Base-by-base conservation (phyloP, 495 filamentous ascomycete species). In the Glarea lozoyensis region DNA sequence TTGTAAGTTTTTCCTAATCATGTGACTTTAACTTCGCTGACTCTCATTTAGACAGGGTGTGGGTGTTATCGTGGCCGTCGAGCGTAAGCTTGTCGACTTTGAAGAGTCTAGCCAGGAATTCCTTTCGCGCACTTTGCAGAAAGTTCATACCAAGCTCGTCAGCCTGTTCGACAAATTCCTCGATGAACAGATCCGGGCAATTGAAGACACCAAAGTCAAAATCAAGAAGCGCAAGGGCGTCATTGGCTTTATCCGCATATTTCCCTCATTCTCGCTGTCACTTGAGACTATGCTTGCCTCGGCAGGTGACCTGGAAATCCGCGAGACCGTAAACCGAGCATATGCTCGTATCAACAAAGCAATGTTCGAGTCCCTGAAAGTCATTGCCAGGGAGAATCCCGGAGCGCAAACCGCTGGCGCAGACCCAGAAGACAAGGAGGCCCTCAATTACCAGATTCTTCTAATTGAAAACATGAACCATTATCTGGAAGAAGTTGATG, bases 401-500 rank as follows among this genome's bases (percentile, higher is more conserved):
- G 72, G 78, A 3, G 81, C 71, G 11, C 62, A 65, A 25, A 72
- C 78, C 34, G 37, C 43, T 25, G 72, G 75, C 46, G 75, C 67
- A n/a, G 81, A 86, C 52, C 74, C 80, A 3, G 90, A 97, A 54
- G 90, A 97, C 58, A 97, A 97, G 61, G 90, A 94, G 57, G 80
- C 84, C 12, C 72, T 97, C 16, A 96, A 97, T 59, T 94, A 94
- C 64, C 88, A 96, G 59, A 94, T 97, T 53, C 74, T 95, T 37
- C 74, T 97, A 23, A 96, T 97, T 46, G 90, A 97, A 60, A 97
- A 97, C 58, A 95, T 96, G 90, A 92, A 95, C 58, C 88, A 95
- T 59, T 95, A 90, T 60, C 67, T 89, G 9, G 88, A 96, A 53
- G 90, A 96, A 58, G 80, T 94, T 9, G 84, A 92, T 49, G 68